Evolutionary conservation across 1,284 basidiomycete genomes (phyloP).

Genomic region (Heterobasidion irregulare): DNA sequence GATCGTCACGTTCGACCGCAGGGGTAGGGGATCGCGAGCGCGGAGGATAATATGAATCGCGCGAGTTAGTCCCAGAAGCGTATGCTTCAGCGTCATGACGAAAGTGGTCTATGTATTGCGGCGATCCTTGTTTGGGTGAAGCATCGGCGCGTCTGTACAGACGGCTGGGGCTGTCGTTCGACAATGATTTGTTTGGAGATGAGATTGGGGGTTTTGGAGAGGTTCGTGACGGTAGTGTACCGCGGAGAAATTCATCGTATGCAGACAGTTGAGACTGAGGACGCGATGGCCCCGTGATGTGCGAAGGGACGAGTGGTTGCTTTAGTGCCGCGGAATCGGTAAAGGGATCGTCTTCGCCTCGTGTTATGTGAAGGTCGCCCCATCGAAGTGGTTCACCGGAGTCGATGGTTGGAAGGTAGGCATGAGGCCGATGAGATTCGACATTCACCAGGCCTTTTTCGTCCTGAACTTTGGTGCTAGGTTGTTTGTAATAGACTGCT

Average conservation of each 20-base stretch:
- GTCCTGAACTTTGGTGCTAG: conserved; percentile 2
- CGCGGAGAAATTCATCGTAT: not conserved
- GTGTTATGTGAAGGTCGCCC: conserved; percentile 11
- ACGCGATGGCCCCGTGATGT: not conserved
- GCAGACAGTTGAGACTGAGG: conserved; percentile 9
- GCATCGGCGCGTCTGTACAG: conserved; percentile 6
- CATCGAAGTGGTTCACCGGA: conserved; percentile 25
- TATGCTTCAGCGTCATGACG: conserved; percentile 55
- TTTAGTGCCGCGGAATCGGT: conserved; percentile 13
- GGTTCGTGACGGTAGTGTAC: not conserved
- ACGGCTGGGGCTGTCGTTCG: conserved; percentile 4
- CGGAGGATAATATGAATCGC: conserved; percentile 34
- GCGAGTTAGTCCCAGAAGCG: conserved; percentile 48
- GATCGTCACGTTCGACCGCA: conserved; percentile 60
- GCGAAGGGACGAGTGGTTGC: not conserved
- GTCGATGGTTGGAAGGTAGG: conserved; percentile 19
- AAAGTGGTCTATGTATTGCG: conserved; percentile 21
- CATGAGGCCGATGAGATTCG: not conserved
- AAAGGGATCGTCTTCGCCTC: conserved; percentile 20
- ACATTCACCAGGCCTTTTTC: conserved; percentile 1
- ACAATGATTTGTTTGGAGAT: not conserved
- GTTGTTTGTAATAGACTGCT: not conserved
- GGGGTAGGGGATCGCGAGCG: conserved; percentile 70
- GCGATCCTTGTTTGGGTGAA: conserved; percentile 6
- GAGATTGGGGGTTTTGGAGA: not conserved